Base-by-base conservation (phyloP, 257 asterid species). In the Petunia axillaris region DNA sequence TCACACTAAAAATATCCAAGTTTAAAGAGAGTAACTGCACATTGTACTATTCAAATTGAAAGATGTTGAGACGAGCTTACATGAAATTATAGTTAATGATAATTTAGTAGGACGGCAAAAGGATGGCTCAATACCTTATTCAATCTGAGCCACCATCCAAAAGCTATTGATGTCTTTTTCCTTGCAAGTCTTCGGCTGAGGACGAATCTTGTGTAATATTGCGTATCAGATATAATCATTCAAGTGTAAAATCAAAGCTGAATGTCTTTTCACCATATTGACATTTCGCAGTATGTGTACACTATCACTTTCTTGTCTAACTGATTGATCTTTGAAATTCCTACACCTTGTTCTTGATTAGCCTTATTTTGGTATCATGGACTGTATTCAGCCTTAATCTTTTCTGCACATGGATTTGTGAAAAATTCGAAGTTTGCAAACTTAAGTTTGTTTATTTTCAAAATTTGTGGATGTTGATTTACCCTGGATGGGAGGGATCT, bases 341-440 rank as follows among this genome's bases (percentile, higher is more conserved):
- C 54, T 73, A 60, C 46, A 35, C 77, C 62, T 71, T 71, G 62
- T 35, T 46, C 77, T 73, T 73, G 36, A 50, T 39, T 73, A 50
- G 77, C 77, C 62, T 50, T 73, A 73, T 73, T 67, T 73, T 50
- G 36, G 77, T 73, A 11, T 73, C 62, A 50, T n/a, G 44, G 6
- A 35, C 62, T 44, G 41, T 46, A 46, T 16, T 73, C 37, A 40
- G 77, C 39, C 60, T 25, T 35, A 10, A 36, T 50, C 63, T 9
- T 73, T 73, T 50, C 25, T 73, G 36, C 60, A 73, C 36, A 73
- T 73, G 58, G 58, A 6, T 70, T 70, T 70, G 25, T 46, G 43
- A 25, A 70, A 43, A 70, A 16, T 4, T 9, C 46, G 59, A 50
- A 11, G 78, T 73, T 35, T 73, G 41, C 41, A 7, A 25, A 43